Base-by-base conservation (phyloP, 208 protist species). In the Plasmodiophora brassicae region DNA sequence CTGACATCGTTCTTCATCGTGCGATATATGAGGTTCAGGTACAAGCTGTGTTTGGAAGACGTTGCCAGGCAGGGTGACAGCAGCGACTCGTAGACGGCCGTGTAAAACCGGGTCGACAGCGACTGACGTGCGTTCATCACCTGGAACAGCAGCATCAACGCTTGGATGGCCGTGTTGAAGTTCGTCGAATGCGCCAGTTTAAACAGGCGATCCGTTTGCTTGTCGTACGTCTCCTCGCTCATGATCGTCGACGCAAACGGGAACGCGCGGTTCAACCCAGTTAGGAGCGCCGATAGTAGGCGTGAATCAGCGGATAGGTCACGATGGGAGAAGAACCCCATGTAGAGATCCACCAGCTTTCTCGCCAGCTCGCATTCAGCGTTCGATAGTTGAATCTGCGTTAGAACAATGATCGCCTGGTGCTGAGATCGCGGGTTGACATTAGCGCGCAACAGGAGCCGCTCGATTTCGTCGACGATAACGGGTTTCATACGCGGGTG, bases 391-490 rank as follows among this genome's bases (percentile, higher is more conserved):
- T 45, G 0, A 14, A 91, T 45, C 60, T 91, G 89, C 39, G 8
- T 91, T 35, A 91, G 86, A 45, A 60, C 46, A 1, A 91, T 88
- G 32, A 91, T 22, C 28, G 41, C 86, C 32, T 91, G 90, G 85
- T 83, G 91, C 38, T 84, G 88, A 46, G 89, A 72, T 10, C 89
- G 85, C 36, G 45, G 25, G 45, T 89, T 86, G 43, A 91, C 44
- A 71, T 91, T 91, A 28, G 90, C 78, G 43, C 90, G 84, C 38
- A 92, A 90, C 10, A 91, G 39, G 44, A 91, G n/a, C 1, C 39
- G 46, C 57, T 91, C 84, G 41, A 91, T 43, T 71, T 91, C 89
- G 41, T 84, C 36, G 41, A 91, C 84, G 1, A 91, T 36, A 14
- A 45, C 45, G 45, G 8, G 0, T 36, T 91, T 91, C 89, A 91